Percentiles rank a stretch among this genome's conserved stretches.
Conservation (phyloP, 208 protist genomes). For the Lotmaria passim region DNA sequence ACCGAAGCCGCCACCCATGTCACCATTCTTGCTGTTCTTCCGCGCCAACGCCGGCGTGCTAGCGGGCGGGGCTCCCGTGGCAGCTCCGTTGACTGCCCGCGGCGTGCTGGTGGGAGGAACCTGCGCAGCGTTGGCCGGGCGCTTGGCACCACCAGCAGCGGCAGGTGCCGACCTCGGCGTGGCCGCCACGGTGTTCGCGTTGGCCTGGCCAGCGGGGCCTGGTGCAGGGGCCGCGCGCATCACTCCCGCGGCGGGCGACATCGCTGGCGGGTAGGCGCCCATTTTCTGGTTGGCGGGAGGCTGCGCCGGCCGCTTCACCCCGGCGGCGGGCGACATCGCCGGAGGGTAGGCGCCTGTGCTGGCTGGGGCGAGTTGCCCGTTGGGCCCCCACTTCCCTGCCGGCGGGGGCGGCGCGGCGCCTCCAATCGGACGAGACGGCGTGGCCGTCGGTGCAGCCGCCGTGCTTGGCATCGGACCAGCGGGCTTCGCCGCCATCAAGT, state of each 20-base stretch:
- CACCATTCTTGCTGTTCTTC: slow-evolving; percentile 32
- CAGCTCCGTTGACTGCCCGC: neutral
- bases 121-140: neutral
- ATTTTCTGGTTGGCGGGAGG: neutral
- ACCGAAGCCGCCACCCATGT: slow-evolving; percentile 21
- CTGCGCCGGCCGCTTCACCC: neutral
- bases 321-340: slow-evolving; percentile 11
- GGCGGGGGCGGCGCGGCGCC: slow-evolving; percentile 2
- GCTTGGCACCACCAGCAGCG: slow-evolving; percentile 6
- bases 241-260: neutral
- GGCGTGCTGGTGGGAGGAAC: neutral
- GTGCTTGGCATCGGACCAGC: neutral
- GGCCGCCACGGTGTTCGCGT: neutral
- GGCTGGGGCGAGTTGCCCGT: slow-evolving; percentile 16
- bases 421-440: neutral
- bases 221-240: too few relatives aligned
- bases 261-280: neutral
- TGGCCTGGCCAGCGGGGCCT: too few relatives aligned
- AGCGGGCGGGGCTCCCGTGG: neutral
- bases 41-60: slow-evolving; percentile 24
- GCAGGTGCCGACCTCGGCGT: slow-evolving; percentile 11
- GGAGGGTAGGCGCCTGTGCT: slow-evolving; percentile 4
- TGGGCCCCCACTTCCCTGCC: slow-evolving; percentile 34
- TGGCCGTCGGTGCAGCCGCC: neutral
- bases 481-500: slow-evolving; percentile 3